phyloP scores from a whole-genome alignment of 106 monocot species.

The Triglochin maritima region DNA sequence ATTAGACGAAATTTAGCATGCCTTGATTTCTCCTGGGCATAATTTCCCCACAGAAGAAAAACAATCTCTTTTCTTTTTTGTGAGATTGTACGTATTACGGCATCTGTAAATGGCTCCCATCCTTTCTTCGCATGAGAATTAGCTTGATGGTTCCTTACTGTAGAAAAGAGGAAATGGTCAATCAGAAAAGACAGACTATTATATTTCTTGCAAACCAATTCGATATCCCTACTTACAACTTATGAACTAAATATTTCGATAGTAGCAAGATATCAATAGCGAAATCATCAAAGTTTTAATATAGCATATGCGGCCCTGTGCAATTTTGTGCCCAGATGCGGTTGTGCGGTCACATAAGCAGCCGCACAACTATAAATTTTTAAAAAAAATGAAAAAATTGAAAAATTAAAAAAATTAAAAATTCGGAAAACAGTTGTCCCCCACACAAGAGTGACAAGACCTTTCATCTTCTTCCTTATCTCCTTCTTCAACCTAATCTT shows the following conservation, averaged over 20 bases:
- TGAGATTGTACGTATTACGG: constrained; percentile 67
- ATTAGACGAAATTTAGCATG: background rate
- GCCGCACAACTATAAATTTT: no score
- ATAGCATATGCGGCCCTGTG: no score
- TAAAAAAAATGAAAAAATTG: no score
- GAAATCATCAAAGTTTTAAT: no score
- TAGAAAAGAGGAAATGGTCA: background rate
- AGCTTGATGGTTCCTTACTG: constrained; percentile 87
- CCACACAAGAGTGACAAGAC: no score
- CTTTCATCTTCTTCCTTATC: no score
- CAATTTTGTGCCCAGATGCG: no score
- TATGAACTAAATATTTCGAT: background rate
- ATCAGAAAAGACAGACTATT: background rate
- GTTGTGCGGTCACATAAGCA: no score
- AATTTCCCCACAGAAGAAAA: constrained; percentile 98
- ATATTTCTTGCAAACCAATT: background rate
- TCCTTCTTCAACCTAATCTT: no score
- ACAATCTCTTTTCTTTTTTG: constrained; percentile 71
- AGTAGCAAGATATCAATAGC: no score
- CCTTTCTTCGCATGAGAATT: constrained; percentile 99
- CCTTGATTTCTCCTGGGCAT: constrained; percentile 75
- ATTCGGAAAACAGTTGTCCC: no score
- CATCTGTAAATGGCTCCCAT: constrained; percentile 96
- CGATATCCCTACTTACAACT: background rate
- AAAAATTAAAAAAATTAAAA: no score